Conservation (phyloP, 2,329 filamentous ascomycete species). For the Ceratocystis huliohia region DNA sequence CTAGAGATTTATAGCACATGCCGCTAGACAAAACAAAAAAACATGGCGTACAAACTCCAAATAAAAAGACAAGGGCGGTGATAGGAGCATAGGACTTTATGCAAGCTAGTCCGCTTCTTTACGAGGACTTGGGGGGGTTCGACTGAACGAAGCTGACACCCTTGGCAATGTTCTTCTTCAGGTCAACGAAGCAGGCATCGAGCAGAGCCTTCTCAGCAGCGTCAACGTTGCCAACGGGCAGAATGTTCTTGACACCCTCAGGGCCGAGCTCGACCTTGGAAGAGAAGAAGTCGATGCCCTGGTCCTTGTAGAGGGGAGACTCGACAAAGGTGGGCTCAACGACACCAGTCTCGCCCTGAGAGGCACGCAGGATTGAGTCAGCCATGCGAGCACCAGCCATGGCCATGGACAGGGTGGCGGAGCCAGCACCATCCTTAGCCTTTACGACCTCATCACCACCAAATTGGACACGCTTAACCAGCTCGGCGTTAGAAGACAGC, state of each 20-base stretch:
- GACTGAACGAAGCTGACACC: conserved; percentile 48
- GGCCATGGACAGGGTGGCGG: conserved; percentile 96
- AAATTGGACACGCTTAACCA: conserved; percentile 94
- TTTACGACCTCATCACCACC: conserved; percentile 98
- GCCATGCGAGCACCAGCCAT: conserved; percentile 79
- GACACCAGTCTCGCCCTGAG: conserved; percentile 87
- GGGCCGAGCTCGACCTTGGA: conserved; percentile 92
- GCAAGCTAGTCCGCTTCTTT: conserved; percentile 5
- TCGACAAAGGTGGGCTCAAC: conserved; percentile 95
- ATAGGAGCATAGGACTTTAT: background rate
- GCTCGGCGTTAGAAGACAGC: conserved; percentile 63
- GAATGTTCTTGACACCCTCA: conserved; percentile 89
- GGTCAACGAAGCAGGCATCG: conserved; percentile 68
- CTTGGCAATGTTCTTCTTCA: conserved; percentile 95
- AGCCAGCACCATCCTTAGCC: conserved; percentile 96
- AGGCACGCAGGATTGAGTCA: conserved; percentile 84
- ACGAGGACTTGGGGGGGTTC: conserved; percentile 21
- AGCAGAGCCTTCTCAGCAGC: conserved; percentile 80
- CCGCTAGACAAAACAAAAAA: conserved; percentile 12
- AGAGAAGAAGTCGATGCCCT: conserved; percentile 94
- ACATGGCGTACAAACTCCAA: conserved; percentile 16
- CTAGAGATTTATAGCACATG: conserved; percentile 15
- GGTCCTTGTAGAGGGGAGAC: conserved; percentile 95
- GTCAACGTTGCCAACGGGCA: conserved; percentile 72
- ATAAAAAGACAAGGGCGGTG: conserved; percentile 9